These are phyloP conservation scores for Backusella tarrabulga DNA, from an alignment of 192 early-diverging fungal species.

Conservation along the genomic window DNA sequence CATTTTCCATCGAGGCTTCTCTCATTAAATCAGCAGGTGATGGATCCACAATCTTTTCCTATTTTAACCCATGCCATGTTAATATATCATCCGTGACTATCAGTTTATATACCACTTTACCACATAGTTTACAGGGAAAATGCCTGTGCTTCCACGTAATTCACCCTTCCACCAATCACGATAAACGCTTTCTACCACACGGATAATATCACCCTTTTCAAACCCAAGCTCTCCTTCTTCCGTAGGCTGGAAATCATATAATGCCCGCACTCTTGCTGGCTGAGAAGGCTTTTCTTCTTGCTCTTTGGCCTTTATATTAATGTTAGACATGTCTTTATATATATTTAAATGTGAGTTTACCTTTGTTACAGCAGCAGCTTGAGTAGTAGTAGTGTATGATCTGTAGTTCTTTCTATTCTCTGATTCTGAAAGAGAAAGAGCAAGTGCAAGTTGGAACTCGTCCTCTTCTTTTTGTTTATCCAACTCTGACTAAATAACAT, in stretches of 20 bases:
- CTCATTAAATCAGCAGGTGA: slow-evolving; percentile 46
- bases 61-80: neutral
- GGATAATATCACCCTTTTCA: slow-evolving; percentile 82
- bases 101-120: slow-evolving; percentile 26
- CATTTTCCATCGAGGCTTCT: slow-evolving; percentile 62
- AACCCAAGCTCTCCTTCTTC: slow-evolving; percentile 93
- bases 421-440: slow-evolving; percentile 78
- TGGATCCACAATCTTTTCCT: slow-evolving; percentile 64
- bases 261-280: slow-evolving; percentile 83
- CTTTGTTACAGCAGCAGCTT: neutral
- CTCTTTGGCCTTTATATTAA: slow-evolving; percentile 5
- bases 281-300: slow-evolving; percentile 37
- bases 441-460: slow-evolving; percentile 91
- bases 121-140: slow-evolving; percentile 98
- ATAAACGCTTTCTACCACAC: slow-evolving; percentile 91
- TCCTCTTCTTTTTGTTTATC: slow-evolving; percentile 94
- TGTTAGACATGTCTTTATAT: neutral
- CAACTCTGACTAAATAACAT: slow-evolving; percentile 47
- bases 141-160: slow-evolving; percentile 79
- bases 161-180: slow-evolving; percentile 99
- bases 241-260: slow-evolving; percentile 92
- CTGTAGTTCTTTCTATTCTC: slow-evolving; percentile 36
- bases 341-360: neutral
- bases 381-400: slow-evolving; percentile 45
- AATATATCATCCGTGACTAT: neutral